Evolutionary conservation across 805 yeast species (phyloP).

Genomic region (Candida piceae): DNA sequence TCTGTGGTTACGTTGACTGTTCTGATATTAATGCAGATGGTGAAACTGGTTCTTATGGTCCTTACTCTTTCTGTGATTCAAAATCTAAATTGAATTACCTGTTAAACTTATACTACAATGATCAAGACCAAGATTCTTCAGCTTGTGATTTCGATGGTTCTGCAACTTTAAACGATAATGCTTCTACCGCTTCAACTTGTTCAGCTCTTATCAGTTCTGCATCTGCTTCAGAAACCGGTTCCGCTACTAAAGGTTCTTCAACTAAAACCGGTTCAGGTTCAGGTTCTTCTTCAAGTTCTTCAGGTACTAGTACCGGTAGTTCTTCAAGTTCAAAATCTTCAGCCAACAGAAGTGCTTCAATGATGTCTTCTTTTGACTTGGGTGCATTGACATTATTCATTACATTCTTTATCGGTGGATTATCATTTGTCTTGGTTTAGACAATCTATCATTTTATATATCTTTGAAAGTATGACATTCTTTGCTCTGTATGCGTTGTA

Average conservation of each 20-base stretch:
- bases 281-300: slow-evolving; percentile 1
- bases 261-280: slow-evolving; percentile 1
- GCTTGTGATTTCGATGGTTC: slow-evolving; percentile 74
- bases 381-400: slow-evolving; percentile 31
- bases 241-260: too few relatives aligned
- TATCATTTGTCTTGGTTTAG: slow-evolving; percentile 30
- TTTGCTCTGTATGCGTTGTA: neutral
- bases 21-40: slow-evolving; percentile 58
- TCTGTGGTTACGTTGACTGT: slow-evolving; percentile 65
- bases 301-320: slow-evolving; percentile 11
- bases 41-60: slow-evolving; percentile 62
- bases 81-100: slow-evolving; percentile 65
- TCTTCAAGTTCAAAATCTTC: slow-evolving; percentile 24
- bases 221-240: slow-evolving; percentile 28
- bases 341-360: slow-evolving; percentile 22
- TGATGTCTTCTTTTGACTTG: slow-evolving; percentile 21
- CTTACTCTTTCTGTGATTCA: slow-evolving; percentile 66
- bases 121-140: slow-evolving; percentile 36
- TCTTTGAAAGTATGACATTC: too few relatives aligned
- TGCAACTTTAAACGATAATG: slow-evolving; percentile 47
- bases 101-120: slow-evolving; percentile 57
- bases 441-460: too few relatives aligned
- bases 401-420: slow-evolving; percentile 41
- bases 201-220: slow-evolving; percentile 42
- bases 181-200: slow-evolving; percentile 41